Conservation (phyloP, 202 grass and related monocot species). For the Cymbopogon flexuosus region DNA sequence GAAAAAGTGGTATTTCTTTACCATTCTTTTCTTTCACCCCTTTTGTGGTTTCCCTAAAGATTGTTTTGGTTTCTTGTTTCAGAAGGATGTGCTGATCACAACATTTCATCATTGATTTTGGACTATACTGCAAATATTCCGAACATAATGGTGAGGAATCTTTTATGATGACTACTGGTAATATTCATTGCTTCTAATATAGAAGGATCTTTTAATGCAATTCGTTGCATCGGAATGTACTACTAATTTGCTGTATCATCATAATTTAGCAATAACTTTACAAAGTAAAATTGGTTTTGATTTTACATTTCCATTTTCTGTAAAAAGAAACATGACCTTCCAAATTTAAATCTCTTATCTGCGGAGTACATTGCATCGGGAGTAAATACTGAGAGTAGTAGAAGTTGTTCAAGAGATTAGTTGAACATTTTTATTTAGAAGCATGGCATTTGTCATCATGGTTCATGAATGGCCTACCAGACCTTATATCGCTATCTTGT, state of each 20-base stretch:
- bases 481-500: background rate
- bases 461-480: background rate
- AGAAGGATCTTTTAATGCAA: background rate
- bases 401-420: slow-evolving; percentile 1
- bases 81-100: slow-evolving; percentile 37
- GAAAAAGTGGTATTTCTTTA: slow-evolving; percentile 14
- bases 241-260: slow-evolving; percentile 16
- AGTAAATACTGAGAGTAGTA: background rate
- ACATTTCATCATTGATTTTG: slow-evolving; percentile 55
- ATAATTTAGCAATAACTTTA: slow-evolving; percentile 18
- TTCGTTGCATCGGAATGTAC: background rate
- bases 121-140: slow-evolving; percentile 50
- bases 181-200: slow-evolving; percentile 33
- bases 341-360: background rate
- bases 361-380: background rate
- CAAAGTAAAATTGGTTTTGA: background rate
- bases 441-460: slow-evolving; percentile 15
- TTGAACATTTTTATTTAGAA: slow-evolving; percentile 3
- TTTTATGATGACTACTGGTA: slow-evolving; percentile 37
- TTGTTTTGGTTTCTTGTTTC: background rate
- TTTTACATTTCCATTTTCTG: background rate
- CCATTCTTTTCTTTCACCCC: slow-evolving; percentile 8
- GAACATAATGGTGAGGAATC: slow-evolving; percentile 52
- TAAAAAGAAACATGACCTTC: background rate
- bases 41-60: background rate